Evolutionary conservation across 352 stramenopile species (phyloP).

Genomic region (Pythium oligandrum): DNA sequence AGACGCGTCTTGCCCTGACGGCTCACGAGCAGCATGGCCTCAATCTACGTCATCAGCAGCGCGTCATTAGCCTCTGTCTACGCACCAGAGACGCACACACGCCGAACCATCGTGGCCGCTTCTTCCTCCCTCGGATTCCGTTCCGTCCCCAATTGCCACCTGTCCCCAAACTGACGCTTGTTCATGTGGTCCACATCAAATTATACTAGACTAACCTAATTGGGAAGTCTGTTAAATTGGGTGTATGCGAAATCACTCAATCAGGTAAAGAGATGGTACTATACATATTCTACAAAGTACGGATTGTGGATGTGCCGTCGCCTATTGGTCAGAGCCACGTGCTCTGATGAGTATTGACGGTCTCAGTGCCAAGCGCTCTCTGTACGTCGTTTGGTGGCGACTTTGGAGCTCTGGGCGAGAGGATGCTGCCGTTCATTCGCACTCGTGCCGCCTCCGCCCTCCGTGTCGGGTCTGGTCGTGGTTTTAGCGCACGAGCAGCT

Average conservation of each 20-base stretch:
- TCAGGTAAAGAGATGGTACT: no score
- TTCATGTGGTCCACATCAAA: constrained; percentile 5
- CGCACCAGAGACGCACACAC: no score
- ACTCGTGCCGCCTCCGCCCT: constrained; percentile 6
- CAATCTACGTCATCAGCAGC: constrained; percentile 44
- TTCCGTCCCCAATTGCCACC: no score
- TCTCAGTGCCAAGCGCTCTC: no score
- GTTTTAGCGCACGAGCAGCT: no score
- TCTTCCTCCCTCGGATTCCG: no score
- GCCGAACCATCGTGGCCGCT: no score
- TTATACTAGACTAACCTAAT: no score
- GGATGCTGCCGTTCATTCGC: constrained; percentile 13
- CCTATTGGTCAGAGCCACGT: constrained; percentile 12
- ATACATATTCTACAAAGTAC: neutral
- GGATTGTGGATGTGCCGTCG: constrained; percentile 1
- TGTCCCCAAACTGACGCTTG: no score
- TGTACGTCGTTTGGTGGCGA: neutral
- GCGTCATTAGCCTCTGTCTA: no score
- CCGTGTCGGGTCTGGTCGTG: neutral
- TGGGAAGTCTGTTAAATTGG: no score
- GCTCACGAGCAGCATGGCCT: constrained; percentile 86
- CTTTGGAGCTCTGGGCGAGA: neutral
- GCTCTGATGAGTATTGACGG: neutral
- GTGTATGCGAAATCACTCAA: no score
- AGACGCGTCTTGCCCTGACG: constrained; percentile 91